These are phyloP conservation scores for Parvularia atlantis DNA, from an alignment of 78 protist genomes.

Conservation along the genomic window DNA sequence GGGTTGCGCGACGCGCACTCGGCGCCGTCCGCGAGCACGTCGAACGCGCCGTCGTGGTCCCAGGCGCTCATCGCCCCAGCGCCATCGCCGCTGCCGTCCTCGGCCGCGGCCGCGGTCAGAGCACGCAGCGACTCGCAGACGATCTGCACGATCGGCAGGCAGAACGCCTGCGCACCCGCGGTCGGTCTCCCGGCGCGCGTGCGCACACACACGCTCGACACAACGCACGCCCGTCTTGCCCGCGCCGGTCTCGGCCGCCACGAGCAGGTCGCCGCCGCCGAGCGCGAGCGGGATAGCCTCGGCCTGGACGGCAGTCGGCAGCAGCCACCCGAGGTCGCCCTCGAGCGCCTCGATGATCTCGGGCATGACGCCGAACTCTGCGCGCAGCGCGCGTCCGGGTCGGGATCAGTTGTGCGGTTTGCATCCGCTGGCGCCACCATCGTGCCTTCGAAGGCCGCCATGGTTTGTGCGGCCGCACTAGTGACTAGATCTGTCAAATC, in stretches of 20 bases:
- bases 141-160: conserved; percentile 48
- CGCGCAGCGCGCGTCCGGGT: too few species aligned
- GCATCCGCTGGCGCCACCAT: too few species aligned
- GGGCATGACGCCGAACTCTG: conserved; percentile 57
- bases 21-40: conserved; percentile 26
- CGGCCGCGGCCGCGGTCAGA: not conserved
- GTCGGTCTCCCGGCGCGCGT: not conserved
- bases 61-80: not conserved
- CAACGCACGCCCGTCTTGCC: conserved; percentile 70
- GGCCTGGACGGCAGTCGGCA: conserved; percentile 60
- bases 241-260: conserved; percentile 69
- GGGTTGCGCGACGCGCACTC: conserved; percentile 24
- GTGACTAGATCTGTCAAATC: too few species aligned
- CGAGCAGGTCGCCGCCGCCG: conserved; percentile 30
- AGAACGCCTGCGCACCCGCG: not conserved
- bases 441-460: too few species aligned
- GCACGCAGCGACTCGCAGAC: conserved; percentile 32
- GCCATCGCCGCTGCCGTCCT: not conserved
- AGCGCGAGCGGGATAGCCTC: conserved; percentile 21
- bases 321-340: conserved; percentile 59
- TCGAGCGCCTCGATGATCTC: conserved; percentile 56
- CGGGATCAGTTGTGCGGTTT: too few species aligned
- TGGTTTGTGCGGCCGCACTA: too few species aligned
- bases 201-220: too few species aligned
- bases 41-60: not conserved